Percentiles rank a stretch among this genome's conserved stretches.
These are phyloP conservation scores for Pueraria montana DNA, from an alignment of 306 rosid genomes.

Conservation along the genomic window DNA sequence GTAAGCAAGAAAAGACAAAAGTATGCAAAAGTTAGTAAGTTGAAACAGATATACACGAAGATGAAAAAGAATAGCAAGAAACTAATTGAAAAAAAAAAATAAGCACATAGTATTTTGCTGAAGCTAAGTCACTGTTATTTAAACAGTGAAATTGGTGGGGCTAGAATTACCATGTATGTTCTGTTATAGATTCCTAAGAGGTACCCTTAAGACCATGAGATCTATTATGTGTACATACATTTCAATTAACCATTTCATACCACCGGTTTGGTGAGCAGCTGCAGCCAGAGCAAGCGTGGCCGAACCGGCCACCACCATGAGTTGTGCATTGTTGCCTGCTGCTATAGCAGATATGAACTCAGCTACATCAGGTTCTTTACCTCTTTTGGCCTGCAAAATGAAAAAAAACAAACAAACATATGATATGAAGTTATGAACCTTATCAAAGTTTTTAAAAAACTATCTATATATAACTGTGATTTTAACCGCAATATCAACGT, in stretches of 20 bases:
- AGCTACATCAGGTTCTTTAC: conserved; percentile 59
- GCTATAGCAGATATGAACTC: conserved; percentile 68
- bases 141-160: too few species aligned
- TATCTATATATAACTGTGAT: too few species aligned
- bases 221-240: background rate
- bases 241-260: conserved; percentile 13
- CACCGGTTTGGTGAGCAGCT: conserved; percentile 61
- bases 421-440: background rate
- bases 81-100: too few species aligned
- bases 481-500: too few species aligned
- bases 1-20: too few species aligned
- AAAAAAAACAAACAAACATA: background rate
- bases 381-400: conserved; percentile 47
- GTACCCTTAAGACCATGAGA: background rate
- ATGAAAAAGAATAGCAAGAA: too few species aligned
- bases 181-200: conserved; percentile 4
- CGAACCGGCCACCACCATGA: conserved; percentile 53
- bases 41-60: too few species aligned
- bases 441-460: background rate
- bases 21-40: too few species aligned
- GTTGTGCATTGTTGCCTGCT: conserved; percentile 60
- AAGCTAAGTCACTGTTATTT: too few species aligned
- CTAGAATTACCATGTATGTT: too few species aligned
- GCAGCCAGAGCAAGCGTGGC: conserved; percentile 50
- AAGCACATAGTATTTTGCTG: too few species aligned